phyloP scores from a whole-genome alignment of 108 stramenopile genomes.

The Skeletonema costatum region DNA sequence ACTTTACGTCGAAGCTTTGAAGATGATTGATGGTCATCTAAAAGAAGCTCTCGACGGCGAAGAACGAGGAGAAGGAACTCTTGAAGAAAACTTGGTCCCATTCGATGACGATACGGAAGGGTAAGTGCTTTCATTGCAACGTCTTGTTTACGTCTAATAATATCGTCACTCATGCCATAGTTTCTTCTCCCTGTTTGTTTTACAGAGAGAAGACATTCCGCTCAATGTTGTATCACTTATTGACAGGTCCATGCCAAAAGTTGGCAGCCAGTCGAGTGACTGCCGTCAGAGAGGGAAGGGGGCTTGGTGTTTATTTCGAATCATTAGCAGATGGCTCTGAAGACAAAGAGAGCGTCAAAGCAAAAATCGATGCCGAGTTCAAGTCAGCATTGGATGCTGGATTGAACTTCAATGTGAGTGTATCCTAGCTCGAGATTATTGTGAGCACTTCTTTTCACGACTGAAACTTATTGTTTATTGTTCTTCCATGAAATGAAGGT shows the following conservation, averaged over 20 bases:
- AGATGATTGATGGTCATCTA: conserved; percentile 7
- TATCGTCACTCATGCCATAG: no score
- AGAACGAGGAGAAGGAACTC: conserved; percentile 2
- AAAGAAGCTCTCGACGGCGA: conserved; percentile 1
- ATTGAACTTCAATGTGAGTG: conserved; percentile 2
- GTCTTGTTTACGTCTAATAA: no score
- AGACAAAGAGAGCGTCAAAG: not conserved
- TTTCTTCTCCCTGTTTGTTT: no score
- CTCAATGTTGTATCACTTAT: not conserved
- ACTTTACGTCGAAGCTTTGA: not conserved
- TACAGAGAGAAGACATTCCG: conserved; percentile 7
- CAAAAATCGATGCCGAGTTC: not conserved
- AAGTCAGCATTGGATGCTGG: conserved; percentile 12
- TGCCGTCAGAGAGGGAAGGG: not conserved
- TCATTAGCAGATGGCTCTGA: not conserved
- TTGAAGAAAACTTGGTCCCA: not conserved
- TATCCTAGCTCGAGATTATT: no score
- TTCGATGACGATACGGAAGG: not conserved
- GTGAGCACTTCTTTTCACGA: no score
- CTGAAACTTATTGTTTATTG: no score
- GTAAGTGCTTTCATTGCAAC: no score
- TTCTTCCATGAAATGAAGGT: no score
- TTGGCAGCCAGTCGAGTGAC: no score
- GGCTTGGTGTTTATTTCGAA: no score
- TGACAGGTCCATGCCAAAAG: no score